Base-by-base conservation (phyloP, 495 filamentous ascomycete genomes). In the Thermothielavioides terrestris region DNA sequence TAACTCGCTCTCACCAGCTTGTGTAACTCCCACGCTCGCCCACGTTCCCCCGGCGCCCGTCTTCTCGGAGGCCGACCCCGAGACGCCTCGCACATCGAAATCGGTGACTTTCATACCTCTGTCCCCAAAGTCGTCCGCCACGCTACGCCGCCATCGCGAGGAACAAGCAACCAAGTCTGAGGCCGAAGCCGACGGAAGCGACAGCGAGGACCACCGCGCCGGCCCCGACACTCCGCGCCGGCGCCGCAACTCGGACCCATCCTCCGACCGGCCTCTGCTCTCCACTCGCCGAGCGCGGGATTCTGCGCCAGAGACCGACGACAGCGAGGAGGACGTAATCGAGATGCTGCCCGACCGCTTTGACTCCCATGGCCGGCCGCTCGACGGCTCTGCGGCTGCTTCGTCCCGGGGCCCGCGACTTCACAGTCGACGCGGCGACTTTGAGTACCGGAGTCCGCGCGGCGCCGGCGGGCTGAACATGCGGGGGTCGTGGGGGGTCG, bases 271-370 rank as follows among this genome's bases (percentile, higher is more conserved):
- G 0, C 56, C 61, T 1, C 50, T 49, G 4, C 11, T 59, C 18
- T 27, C 54, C 14, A 55, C 41, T 17, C 59, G 50, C 31, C 56
- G 46, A 12, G 35, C 49, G 2, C 38, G 30, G 4, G 50, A 49
- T 7, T 54, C 15, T 49, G 57, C 12, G 44, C 42, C 25, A 61
- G 58, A 65, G 7, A 53, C 52, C 6, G 50, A 52, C 6, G 63
- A 65, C 3, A 57, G 60, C 7, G 59, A 60, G 12, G 67, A 70
- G 14, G 58, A 55, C 2, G 68, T 64, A 3, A 49, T 75, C 3
- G 75, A 76, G 31, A 56, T 66, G 6, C 55, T 89, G 0, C 85
- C 85, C 0, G 75, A 80, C 36, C 74, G 85, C 0, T 88, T 89
- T 52, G 83, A 88, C 52, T 54, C 65, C 6, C 66, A 82, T 3